These are phyloP conservation scores for Fusarium pseudonygamai DNA, from an alignment of 2,329 filamentous ascomycete genomes.

Conservation along the genomic window DNA sequence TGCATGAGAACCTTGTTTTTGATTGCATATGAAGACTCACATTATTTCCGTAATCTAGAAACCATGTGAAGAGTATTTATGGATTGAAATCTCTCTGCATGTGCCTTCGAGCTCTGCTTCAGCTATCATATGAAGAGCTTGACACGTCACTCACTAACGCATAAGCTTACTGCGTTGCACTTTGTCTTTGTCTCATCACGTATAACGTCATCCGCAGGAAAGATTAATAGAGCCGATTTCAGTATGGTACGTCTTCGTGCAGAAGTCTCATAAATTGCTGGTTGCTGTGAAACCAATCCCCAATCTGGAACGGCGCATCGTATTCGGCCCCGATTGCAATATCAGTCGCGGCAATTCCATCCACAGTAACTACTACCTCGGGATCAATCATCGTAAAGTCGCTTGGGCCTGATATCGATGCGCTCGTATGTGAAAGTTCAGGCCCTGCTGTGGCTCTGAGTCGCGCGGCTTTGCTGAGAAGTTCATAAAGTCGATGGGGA, in stretches of 20 bases:
- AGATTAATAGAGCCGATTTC: not conserved
- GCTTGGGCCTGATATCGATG: not conserved
- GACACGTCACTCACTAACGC: not conserved
- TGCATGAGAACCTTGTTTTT: not conserved
- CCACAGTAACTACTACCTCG: not conserved
- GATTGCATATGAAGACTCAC: not conserved
- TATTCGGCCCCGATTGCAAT: not conserved
- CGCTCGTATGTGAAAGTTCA: not conserved
- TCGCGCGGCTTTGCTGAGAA: conserved; percentile 47
- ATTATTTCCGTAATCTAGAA: not conserved
- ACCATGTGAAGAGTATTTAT: not conserved
- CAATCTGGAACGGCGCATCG: not conserved
- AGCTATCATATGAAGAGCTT: not conserved
- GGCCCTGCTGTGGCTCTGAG: conserved; percentile 36
- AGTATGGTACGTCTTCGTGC: conserved; percentile 20
- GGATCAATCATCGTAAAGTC: not conserved
- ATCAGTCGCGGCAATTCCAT: not conserved
- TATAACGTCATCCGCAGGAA: not conserved
- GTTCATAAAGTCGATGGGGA: conserved; percentile 47
- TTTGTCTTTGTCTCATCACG: not conserved
- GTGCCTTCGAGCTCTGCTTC: not conserved
- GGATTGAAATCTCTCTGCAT: not conserved
- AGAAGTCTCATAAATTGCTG: conserved; percentile 31
- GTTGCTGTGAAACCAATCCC: conserved; percentile 27
- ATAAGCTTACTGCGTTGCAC: not conserved